A percentile compares a stretch with the other conserved stretches of the same genome.
phyloP scores from a whole-genome alignment of 768 basidiomycete genomes.

The Kwoniella sp. region DNA sequence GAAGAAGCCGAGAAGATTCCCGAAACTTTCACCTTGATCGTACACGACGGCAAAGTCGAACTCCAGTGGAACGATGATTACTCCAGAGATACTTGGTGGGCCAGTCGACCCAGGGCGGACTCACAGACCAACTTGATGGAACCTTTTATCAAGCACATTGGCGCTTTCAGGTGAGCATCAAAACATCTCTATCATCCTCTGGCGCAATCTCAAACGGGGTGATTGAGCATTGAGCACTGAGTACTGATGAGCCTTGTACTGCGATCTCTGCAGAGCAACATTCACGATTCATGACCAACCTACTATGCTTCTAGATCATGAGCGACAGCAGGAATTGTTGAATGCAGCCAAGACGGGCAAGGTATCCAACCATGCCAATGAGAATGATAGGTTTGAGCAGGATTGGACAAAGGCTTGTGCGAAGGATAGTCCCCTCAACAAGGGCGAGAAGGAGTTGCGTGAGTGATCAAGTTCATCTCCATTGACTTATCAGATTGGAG shows the following conservation, averaged over 20 bases:
- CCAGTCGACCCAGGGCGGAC: conserved; percentile 54
- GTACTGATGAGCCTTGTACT: too few species aligned
- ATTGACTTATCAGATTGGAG: too few species aligned
- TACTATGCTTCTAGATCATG: conserved; percentile 51
- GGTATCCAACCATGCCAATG: conserved; percentile 49
- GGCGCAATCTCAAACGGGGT: too few species aligned
- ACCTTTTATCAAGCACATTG: conserved; percentile 51
- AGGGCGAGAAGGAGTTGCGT: conserved; percentile 42
- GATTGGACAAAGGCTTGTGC: conserved; percentile 53
- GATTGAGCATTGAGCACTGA: too few species aligned
- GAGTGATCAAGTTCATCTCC: too few species aligned
- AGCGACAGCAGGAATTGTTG: conserved; percentile 48
- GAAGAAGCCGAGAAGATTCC: conserved; percentile 51
- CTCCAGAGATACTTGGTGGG: conserved; percentile 56
- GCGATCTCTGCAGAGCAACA: conserved; percentile 40
- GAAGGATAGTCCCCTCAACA: conserved; percentile 49
- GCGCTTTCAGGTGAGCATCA: conserved; percentile 52
- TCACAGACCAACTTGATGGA: conserved; percentile 57
- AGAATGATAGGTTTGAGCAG: conserved; percentile 48
- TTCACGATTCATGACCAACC: conserved; percentile 57
- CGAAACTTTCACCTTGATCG: conserved; percentile 56
- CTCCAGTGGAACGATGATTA: conserved; percentile 58
- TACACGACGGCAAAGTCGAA: conserved; percentile 55
- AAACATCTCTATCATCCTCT: too few species aligned
- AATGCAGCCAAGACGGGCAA: conserved; percentile 47